Base-by-base conservation (phyloP, 805 yeast species). In the Sporopachydermia quercuum region DNA sequence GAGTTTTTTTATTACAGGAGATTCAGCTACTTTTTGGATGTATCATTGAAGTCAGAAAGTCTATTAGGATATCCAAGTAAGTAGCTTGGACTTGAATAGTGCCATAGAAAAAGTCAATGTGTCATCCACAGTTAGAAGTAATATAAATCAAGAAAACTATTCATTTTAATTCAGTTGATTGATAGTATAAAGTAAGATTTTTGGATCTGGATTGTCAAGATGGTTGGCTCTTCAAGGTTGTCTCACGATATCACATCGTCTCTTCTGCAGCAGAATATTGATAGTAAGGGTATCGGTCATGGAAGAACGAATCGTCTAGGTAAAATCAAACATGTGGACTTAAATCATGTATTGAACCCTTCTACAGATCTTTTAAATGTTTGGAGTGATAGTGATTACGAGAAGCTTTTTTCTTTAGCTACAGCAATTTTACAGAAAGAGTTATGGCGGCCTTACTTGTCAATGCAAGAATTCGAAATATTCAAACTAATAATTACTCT, bases 401-500 rank as follows among this genome's bases (percentile, higher is more conserved):
- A 33, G n/a, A 37, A 36, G 17, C 42, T 45, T 34, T 39, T 37
- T 13, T 36, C 38, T n/a, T 36, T 53, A 19, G 57, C 57, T 5
- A 39, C 40, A 15, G 50, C 50, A 27, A 51, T 53, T 17, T 52
- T 52, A 19, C 39, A 43, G 18, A 49, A 51, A 15, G 57, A 47
- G 19, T 39, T 45, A 15, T 59, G 61, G 62, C 44, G 51, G 35
- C 57, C 64, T 34, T 62, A 56, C 39, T 47, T 63, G 30, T 49
- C 58, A 15, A 48, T 52, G 5, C 55, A 50, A 33, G 68, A 63
- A 43, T 65, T 63, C 40, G 52, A 50, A 19, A 40, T 62, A 16
- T 58, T 61, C 37, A 47, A 46, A 34, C 42, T 45, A 19, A 63
- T 58, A 1, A 39, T 23, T 8, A n/a, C 8, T n/a, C 13, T n/a